Evolutionary conservation across 352 stramenopile species (phyloP), one percentile per base, ranked within the genome.

Genomic region (Globisporangium carolinianum): DNA sequence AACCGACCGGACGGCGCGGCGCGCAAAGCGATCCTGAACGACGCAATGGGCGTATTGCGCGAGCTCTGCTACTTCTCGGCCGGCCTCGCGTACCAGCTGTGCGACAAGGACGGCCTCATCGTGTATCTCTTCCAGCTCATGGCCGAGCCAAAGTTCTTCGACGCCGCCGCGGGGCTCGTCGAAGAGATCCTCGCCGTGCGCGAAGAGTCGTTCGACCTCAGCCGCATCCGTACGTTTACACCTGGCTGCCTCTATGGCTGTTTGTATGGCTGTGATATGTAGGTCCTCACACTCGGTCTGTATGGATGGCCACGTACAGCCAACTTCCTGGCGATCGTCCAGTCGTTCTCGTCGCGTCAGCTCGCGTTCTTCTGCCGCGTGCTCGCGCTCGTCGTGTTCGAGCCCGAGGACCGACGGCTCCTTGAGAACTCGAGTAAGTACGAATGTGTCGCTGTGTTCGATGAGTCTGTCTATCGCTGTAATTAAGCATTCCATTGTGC

Each of bases 321-420:
- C 3, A 77, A 95, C 53, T 82, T 98, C n/a, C 90, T 97, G 58
- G 53, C 72, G 6, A 84, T 98, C 50, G 79, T 98, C 49, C 66
- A 83, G 51, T 82, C 80, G 35, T 86, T 98, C 53, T 96, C 79
- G 8, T 96, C 87, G 39, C 81, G 93, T 11, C 91, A 98, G 57
- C 71, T 98, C 46, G 92, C 94, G 11, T 96, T 98, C 69, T 98
- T 98, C 68, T 98, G 93, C 53, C 87, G 95, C n/a, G 91, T 98
- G 37, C 75, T 98, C 24, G 94, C 91, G 3, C 75, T 98, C 6
- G 77, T 98, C 6, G 78, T 98, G 18, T 98, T 98, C 72, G 93
- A 98, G 62, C 92, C 92, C 1, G 95, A 98, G 66, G 95, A 98
- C 62, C 83, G 95, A 15, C 82, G 95, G 39, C 69, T 98, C 1